Conservation (phyloP, 495 filamentous ascomycete genomes). For the Daldinia childiae region DNA sequence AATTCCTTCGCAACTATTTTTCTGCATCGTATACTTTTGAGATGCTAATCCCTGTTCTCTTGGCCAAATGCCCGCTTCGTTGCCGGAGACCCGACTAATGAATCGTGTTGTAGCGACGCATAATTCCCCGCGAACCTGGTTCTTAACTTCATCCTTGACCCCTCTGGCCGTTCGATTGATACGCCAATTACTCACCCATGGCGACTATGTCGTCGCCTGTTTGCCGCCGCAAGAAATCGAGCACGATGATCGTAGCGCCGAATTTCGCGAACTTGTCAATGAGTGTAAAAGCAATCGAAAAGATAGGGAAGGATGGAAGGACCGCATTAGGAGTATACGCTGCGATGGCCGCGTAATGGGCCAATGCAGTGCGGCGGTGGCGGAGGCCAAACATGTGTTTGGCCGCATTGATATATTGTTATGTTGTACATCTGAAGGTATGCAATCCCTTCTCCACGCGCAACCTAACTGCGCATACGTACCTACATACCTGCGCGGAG, state of each 20-base stretch:
- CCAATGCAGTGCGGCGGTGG: slow-evolving; percentile 80
- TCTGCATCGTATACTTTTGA: slow-evolving; percentile 16
- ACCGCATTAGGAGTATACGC: slow-evolving; percentile 63
- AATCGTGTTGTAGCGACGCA: slow-evolving; percentile 59
- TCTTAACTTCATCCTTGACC: slow-evolving; percentile 83
- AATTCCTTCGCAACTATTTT: slow-evolving; percentile 3
- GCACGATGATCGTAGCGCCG: slow-evolving; percentile 64
- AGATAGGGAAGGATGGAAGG: slow-evolving; percentile 66
- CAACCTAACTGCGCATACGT: slow-evolving; percentile 1
- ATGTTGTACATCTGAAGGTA: slow-evolving; percentile 87
- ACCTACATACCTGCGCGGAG: slow-evolving; percentile 8
- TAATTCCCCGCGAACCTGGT: slow-evolving; percentile 78
- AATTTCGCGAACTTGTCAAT: slow-evolving; percentile 65
- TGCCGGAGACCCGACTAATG: slow-evolving; percentile 48
- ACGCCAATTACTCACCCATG: slow-evolving; percentile 79
- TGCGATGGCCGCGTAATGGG: slow-evolving; percentile 67
- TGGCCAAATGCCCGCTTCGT: slow-evolving; percentile 31
- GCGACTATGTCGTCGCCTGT: slow-evolving; percentile 85
- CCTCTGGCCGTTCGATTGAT: slow-evolving; percentile 79
- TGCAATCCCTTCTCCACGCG: slow-evolving; percentile 23
- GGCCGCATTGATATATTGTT: slow-evolving; percentile 88
- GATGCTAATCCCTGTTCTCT: slow-evolving; percentile 34
- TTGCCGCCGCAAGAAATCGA: slow-evolving; percentile 74
- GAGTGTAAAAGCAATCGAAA: slow-evolving; percentile 66
- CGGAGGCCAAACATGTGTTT: slow-evolving; percentile 83